These are phyloP conservation scores for Colletotrichum sp. DNA, from an alignment of 2,329 filamentous ascomycete species.

Conservation along the genomic window DNA sequence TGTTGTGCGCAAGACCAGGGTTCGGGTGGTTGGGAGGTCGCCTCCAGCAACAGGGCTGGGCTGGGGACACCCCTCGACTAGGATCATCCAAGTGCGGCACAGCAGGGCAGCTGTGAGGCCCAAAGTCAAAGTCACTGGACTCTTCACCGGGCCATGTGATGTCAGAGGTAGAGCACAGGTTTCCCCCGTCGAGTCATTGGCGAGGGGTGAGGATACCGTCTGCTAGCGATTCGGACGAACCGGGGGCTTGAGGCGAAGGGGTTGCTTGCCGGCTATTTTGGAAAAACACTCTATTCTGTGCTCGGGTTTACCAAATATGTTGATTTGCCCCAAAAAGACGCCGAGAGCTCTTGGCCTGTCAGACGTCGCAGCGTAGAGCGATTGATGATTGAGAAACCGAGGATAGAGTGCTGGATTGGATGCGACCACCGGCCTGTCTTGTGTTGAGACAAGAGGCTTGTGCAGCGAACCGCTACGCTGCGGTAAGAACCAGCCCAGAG, in stretches of 20 bases:
- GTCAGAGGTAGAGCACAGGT: conserved; percentile 10
- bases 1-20: not conserved
- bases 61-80: conserved; percentile 7
- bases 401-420: conserved; percentile 5
- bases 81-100: conserved; percentile 1
- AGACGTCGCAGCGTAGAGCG: conserved; percentile 1
- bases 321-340: not conserved
- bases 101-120: not conserved
- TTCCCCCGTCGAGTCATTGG: conserved; percentile 13
- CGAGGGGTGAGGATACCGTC: not conserved
- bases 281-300: conserved; percentile 4
- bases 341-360: not conserved
- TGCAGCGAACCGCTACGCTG: conserved; percentile 4
- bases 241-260: not conserved
- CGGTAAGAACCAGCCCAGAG: not conserved
- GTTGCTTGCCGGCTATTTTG: conserved; percentile 1
- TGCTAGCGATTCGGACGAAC: conserved; percentile 9
- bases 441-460: conserved; percentile 18
- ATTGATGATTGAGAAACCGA: not conserved
- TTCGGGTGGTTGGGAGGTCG: conserved; percentile 4
- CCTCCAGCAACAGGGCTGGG: conserved; percentile 7
- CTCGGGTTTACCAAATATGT: not conserved
- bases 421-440: conserved; percentile 9
- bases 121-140: not conserved
- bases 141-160: not conserved